These are phyloP conservation scores for Pseudotulostoma volvatum DNA, from an alignment of 495 filamentous ascomycete species.

Conservation along the genomic window DNA sequence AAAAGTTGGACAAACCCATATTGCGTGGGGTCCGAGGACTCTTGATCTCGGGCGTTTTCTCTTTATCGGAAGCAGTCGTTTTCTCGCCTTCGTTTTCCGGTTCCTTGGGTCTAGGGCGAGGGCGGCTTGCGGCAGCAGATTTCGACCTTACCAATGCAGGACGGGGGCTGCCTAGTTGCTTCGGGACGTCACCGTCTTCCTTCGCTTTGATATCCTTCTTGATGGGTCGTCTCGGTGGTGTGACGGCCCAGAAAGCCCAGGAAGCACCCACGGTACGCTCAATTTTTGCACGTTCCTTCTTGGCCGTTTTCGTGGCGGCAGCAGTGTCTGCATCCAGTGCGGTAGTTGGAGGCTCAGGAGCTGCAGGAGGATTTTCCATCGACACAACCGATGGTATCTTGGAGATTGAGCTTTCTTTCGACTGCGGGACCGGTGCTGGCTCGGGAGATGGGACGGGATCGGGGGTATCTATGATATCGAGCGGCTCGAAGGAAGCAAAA, in stretches of 20 bases:
- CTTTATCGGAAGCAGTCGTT: conserved; percentile 39
- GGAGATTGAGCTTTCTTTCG: conserved; percentile 16
- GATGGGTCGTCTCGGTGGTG: conserved; percentile 31
- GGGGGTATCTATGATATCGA: too few relatives aligned
- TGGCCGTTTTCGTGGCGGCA: conserved; percentile 28
- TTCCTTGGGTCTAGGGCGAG: conserved; percentile 20
- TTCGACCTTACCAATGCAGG: conserved; percentile 31
- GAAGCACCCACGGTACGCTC: conserved; percentile 30
- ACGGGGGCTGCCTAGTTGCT: conserved; percentile 16
- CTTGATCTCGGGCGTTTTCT: conserved; percentile 30
- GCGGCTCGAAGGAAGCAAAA: too few relatives aligned
- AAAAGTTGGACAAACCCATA: conserved; percentile 32
- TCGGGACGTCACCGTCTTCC: conserved; percentile 13
- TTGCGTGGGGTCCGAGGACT: conserved; percentile 31
- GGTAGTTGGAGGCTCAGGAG: conserved; percentile 33
- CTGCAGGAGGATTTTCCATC: conserved; percentile 3
- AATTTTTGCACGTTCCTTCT: conserved; percentile 42
- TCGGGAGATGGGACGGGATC: too few relatives aligned
- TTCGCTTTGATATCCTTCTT: conserved; percentile 26
- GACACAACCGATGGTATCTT: conserved; percentile 14
- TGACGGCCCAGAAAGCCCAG: conserved; percentile 43
- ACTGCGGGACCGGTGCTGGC: conserved; percentile 9
- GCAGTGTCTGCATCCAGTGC: conserved; percentile 36
- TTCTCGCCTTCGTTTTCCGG: conserved; percentile 35
- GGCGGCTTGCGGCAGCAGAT: conserved; percentile 24